Evolutionary conservation across 140 eudicot species (phyloP), one percentile per base, ranked within the genome.

Genomic region (Bidens hawaiensis): DNA sequence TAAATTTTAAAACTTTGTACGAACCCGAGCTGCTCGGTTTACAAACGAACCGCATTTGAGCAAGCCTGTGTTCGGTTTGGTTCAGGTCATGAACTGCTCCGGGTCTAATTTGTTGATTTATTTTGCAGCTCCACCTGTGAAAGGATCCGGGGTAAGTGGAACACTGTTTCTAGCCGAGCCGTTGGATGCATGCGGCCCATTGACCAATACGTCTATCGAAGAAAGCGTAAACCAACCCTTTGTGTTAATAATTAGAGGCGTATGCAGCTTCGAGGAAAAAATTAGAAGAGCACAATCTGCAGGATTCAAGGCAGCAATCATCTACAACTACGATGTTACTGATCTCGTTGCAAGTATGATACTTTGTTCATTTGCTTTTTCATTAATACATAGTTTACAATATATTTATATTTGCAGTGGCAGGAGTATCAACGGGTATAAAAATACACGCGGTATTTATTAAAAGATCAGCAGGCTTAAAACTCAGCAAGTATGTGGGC

Each of bases 231-330:
- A 34, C 17, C 75, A 73, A 7, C 89, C 86, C 1, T 85, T 85
- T 66, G 90, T 70, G 26, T 81, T 88, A 74, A 85, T 93, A 23
- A 53, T 77, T 34, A 85, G 99, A 72, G 99, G 99, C 36, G 94
- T 80, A 38, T 93, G 99, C 75, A 85, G 95, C 82, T 93, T 88
- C 65, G 97, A 88, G 68, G 90, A 85, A 31, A 93, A 93, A 79
- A 85, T 93, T 62, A 78, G 95, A 76, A 77, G 81, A 56, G 99
- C 99, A 9, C 96, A 93, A 64, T 51, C 78, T 53, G 99, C 99
- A 12, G 96, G 99, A 7, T 93, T 78, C 70, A 67, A 79, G 70
- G 99, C 97, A 1, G 97, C 84, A 49, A 83, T 93, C 34, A 70
- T 93, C 43, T 81, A 83, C 62, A 86, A 88, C 65, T 64, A 73